These are phyloP conservation scores for Amaranthus palmeri DNA, from an alignment of 148 eudicot genomes.

Conservation along the genomic window DNA sequence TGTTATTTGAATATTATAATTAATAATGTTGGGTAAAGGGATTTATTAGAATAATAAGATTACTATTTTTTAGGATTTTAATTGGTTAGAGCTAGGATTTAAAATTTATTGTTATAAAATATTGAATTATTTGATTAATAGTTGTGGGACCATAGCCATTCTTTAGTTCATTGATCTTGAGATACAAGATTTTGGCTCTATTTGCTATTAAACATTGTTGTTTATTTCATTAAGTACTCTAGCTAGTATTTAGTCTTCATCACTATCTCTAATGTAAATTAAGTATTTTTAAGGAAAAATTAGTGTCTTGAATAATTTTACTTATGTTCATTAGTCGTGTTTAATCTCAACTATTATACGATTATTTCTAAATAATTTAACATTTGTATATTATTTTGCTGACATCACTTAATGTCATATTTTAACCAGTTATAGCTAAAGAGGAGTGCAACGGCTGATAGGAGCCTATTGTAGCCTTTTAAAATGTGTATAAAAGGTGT, in stretches of 20 bases:
- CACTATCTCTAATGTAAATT: too few relatives aligned
- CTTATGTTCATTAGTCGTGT: too few relatives aligned
- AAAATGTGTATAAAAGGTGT: too few relatives aligned
- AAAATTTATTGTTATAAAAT: background rate
- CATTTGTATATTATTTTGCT: too few relatives aligned
- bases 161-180: background rate
- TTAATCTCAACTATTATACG: too few relatives aligned
- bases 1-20: background rate
- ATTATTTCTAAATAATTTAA: too few relatives aligned
- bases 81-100: background rate
- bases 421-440: too few relatives aligned
- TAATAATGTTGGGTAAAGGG: background rate
- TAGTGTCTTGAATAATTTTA: background rate
- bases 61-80: background rate
- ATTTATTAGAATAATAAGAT: background rate
- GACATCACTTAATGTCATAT: too few relatives aligned
- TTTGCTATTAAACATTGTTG: background rate
- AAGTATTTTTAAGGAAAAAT: background rate
- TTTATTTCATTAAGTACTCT: background rate
- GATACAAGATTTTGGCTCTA: constrained; percentile 18
- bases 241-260: too few relatives aligned
- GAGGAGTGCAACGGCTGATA: too few relatives aligned
- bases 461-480: too few relatives aligned
- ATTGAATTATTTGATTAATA: background rate
- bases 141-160: constrained; percentile 13